phyloP scores from a whole-genome alignment of 257 asterid genomes.

The Cynanchum wilfordii region DNA sequence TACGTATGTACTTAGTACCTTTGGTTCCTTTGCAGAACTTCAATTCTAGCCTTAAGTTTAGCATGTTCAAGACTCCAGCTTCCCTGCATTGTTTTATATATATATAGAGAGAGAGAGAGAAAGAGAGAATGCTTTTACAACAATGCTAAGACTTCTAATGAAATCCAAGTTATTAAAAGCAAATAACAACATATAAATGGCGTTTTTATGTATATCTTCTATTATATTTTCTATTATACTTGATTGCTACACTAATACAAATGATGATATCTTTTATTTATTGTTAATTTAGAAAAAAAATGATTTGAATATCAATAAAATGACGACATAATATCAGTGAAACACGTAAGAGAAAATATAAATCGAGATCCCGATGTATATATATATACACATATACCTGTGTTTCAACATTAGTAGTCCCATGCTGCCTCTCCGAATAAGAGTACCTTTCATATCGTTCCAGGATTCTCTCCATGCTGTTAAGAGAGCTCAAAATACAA shows the following conservation, averaged over 20 bases:
- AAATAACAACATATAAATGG: neutral
- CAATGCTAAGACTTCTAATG: neutral
- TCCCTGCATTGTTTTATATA: constrained; percentile 32
- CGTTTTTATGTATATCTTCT: neutral
- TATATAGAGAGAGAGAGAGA: too few relatives aligned
- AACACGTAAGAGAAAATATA: too few relatives aligned
- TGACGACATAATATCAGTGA: too few relatives aligned
- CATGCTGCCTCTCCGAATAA: constrained; percentile 54
- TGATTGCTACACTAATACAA: too few relatives aligned
- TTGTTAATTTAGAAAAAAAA: too few relatives aligned
- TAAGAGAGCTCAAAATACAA: neutral
- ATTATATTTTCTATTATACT: too few relatives aligned
- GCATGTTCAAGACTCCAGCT: constrained; percentile 79
- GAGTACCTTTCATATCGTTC: constrained; percentile 80
- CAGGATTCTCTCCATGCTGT: constrained; percentile 85
- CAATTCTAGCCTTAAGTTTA: constrained; percentile 81
- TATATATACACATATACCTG: constrained; percentile 29
- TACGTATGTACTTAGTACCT: constrained; percentile 31
- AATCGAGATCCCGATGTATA: too few relatives aligned
- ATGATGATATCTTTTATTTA: too few relatives aligned
- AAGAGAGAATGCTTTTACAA: neutral
- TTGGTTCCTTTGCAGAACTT: constrained; percentile 67
- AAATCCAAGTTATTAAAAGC: neutral
- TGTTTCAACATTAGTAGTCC: constrained; percentile 38
- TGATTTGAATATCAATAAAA: too few relatives aligned